Percentiles rank a stretch among this genome's conserved stretches.
phyloP scores from a whole-genome alignment of 768 basidiomycete genomes.

The Coprinellus aureogranulatus region DNA sequence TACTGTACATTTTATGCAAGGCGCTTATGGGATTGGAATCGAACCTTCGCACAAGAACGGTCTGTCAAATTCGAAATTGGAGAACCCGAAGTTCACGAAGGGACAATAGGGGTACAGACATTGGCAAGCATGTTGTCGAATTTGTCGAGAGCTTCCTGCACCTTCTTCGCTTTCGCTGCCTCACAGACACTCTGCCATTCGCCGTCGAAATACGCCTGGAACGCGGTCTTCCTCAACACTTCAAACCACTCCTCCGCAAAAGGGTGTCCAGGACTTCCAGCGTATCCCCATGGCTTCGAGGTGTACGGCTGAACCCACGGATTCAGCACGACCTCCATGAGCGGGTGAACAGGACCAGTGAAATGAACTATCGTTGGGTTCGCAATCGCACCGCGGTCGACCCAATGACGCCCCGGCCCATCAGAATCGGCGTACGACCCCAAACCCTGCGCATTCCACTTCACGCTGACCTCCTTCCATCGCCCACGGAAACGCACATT shows the following conservation, averaged over 20 bases:
- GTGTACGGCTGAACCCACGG: slow-evolving; percentile 52
- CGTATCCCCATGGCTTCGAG: slow-evolving; percentile 59
- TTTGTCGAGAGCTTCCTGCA: not conserved
- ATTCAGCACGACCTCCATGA: slow-evolving; percentile 43
- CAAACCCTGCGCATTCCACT: slow-evolving; percentile 58
- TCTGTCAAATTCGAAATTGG: too few species aligned
- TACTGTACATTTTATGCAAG: too few species aligned
- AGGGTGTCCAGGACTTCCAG: slow-evolving; percentile 51
- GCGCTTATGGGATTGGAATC: too few species aligned
- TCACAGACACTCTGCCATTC: not conserved
- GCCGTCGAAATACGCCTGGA: slow-evolving; percentile 22
- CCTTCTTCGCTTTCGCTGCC: not conserved
- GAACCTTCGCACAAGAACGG: too few species aligned
- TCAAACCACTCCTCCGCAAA: slow-evolving; percentile 48
- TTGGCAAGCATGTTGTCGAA: not conserved
- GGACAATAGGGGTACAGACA: too few species aligned
- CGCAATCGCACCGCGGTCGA: slow-evolving; percentile 34
- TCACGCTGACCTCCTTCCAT: slow-evolving; percentile 41
- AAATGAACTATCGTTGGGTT: slow-evolving; percentile 54
- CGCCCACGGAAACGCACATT: slow-evolving; percentile 43
- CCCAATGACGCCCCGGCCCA: slow-evolving; percentile 31
- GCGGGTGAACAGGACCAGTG: slow-evolving; percentile 53
- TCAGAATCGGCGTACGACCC: slow-evolving; percentile 46
- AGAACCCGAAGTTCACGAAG: too few species aligned
- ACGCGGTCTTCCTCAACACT: slow-evolving; percentile 38